These are phyloP conservation scores for Cladosporium austrohemisphaericum DNA, from an alignment of 2,329 filamentous ascomycete species.

Conservation along the genomic window DNA sequence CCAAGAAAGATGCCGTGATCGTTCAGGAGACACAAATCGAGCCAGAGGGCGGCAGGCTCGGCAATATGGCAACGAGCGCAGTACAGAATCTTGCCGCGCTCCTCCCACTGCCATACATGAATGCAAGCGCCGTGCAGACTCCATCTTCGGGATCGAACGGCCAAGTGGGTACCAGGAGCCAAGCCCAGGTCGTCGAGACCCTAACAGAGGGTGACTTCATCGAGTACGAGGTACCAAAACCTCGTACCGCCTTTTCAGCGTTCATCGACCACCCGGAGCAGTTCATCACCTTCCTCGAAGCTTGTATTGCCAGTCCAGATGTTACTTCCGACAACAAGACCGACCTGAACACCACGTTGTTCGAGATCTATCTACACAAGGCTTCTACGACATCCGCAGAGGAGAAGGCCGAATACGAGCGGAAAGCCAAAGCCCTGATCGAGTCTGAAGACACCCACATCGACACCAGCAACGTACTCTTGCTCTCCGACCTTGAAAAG, in stretches of 20 bases:
- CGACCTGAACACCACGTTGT: conserved; percentile 90
- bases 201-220: conserved; percentile 49
- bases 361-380: conserved; percentile 96
- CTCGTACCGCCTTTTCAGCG: conserved; percentile 86
- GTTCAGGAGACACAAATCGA: conserved; percentile 42
- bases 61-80: conserved; percentile 61
- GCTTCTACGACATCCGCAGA: conserved; percentile 69
- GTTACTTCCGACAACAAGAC: conserved; percentile 71
- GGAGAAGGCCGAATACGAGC: conserved; percentile 78
- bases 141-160: conserved; percentile 37
- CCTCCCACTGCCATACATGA: conserved; percentile 82
- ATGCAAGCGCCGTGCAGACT: conserved; percentile 55
- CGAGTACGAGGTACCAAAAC: conserved; percentile 75
- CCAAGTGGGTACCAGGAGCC: conserved; percentile 47
- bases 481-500: conserved; percentile 85
- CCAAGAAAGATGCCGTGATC: conserved; percentile 61
- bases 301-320: conserved; percentile 68
- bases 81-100: conserved; percentile 83
- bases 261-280: conserved; percentile 92
- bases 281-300: conserved; percentile 89
- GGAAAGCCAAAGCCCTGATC: conserved; percentile 84
- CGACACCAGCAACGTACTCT: conserved; percentile 88
- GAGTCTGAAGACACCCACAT: conserved; percentile 77
- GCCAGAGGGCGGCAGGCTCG: conserved; percentile 32
- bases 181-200: conserved; percentile 52